phyloP scores from a whole-genome alignment of 2,329 filamentous ascomycete species.

The Pseudogymnoascus sp. region DNA sequence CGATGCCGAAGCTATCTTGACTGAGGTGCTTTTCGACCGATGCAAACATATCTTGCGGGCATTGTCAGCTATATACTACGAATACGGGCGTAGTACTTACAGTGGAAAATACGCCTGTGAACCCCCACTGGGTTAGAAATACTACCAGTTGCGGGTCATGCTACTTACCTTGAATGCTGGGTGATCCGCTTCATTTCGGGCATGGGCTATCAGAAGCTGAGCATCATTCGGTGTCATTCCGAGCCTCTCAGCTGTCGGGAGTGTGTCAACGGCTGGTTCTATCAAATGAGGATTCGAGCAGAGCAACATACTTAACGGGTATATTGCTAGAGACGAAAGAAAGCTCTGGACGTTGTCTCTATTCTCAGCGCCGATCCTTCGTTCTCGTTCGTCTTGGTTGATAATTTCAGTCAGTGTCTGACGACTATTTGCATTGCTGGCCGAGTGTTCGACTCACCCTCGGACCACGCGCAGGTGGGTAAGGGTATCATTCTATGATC shows the following conservation, averaged over 20 bases:
- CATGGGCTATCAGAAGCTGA: conserved; percentile 47
- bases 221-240: conserved; percentile 53
- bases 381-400: conserved; percentile 40
- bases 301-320: conserved; percentile 40
- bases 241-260: conserved; percentile 11
- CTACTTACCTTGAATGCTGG: conserved; percentile 46
- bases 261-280: background rate
- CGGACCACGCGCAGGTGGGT: conserved; percentile 63
- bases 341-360: conserved; percentile 46
- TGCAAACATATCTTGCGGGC: conserved; percentile 49
- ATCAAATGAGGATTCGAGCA: conserved; percentile 11
- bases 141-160: background rate
- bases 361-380: conserved; percentile 46
- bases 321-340: conserved; percentile 47
- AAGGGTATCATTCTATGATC: conserved; percentile 57
- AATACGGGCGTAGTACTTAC: conserved; percentile 34
- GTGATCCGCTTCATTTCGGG: conserved; percentile 45
- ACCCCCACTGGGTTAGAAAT: background rate
- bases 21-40: conserved; percentile 48
- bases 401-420: background rate
- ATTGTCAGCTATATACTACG: conserved; percentile 11
- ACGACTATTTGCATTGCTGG: background rate
- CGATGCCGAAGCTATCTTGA: background rate
- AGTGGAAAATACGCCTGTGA: conserved; percentile 50
- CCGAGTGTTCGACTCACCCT: conserved; percentile 39